Evolutionary conservation across 352 stramenopile genomes (phyloP), one percentile per base, ranked within the genome.

Genomic region (Phytophthora citrophthora): DNA sequence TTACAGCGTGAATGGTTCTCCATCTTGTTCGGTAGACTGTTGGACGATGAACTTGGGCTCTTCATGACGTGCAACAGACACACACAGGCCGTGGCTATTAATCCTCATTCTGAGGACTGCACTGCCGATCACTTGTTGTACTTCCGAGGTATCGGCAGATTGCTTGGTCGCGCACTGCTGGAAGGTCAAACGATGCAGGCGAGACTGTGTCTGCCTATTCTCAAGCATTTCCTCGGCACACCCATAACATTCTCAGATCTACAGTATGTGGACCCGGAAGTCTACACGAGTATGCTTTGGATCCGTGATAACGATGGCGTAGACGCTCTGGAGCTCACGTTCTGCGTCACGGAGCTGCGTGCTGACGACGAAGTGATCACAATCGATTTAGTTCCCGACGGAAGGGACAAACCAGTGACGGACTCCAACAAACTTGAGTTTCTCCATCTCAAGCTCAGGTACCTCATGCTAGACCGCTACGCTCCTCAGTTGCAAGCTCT

Each of bases 371-470:
- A 74, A 50, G 79, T 86, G 5, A 60, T 87, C 10, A 87, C 85
- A 8, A 74, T 95, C 15, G 84, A 93, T 40, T 64, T 95, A 41
- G 63, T 90, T 16, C 60, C 72, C 1, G 64, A 78, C 43, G 86
- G 86, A 36, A 68, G 68, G 8, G 71, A 93, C 40, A 74, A 88
- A n/a, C 36, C 50, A 11, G 94, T 99, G 5, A 98, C 91, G 6
- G 96, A 98, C 52, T 91, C 94, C 40, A 99, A 99, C 85, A 95
- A 98, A 54, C 77, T 82, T 13, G 93, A 99, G 74, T 99, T 98
- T 62, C 58, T 99, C 9, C 82, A 93, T 38, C 81, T 97, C 7
- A 96, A 94, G 62, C 79, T 99, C 27, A 97, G 98, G 54, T 99
- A 99, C 73, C 83, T 97, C 47, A 84, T 99, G 62, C 82, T 99